A percentile compares a stretch with the other conserved stretches of the same genome.
These are phyloP conservation scores for Vaccinium myrtillus DNA, from an alignment of 148 eudicot genomes.

Conservation along the genomic window DNA sequence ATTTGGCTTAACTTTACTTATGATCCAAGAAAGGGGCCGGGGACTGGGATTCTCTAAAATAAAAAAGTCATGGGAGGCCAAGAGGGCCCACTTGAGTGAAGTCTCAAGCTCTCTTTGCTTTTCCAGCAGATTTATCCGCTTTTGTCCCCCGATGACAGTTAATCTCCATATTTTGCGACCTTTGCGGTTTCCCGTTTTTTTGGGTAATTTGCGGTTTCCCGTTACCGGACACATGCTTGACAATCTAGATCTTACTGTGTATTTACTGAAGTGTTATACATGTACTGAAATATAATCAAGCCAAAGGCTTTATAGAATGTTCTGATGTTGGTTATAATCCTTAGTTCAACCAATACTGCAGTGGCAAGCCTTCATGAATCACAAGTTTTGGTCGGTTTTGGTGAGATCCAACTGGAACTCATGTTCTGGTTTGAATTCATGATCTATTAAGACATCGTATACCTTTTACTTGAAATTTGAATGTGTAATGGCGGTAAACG, in stretches of 20 bases:
- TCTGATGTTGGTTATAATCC: not conserved
- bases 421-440: not conserved
- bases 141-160: not conserved
- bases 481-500: not conserved
- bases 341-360: not conserved
- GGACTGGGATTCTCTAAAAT: not conserved
- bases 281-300: not conserved
- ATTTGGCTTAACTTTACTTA: not conserved
- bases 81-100: not conserved
- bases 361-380: not conserved
- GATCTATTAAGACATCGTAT: not conserved
- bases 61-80: not conserved
- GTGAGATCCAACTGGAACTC: not conserved
- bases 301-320: not conserved
- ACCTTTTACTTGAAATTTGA: not conserved
- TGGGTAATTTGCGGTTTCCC: not conserved
- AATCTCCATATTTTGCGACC: not conserved
- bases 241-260: not conserved
- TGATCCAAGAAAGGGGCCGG: not conserved
- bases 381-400: not conserved
- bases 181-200: not conserved
- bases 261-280: not conserved
- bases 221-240: not conserved
- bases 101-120: not conserved
- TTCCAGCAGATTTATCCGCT: not conserved